Conservation (phyloP, 441 rosid species). For the Isatis lusitanica region DNA sequence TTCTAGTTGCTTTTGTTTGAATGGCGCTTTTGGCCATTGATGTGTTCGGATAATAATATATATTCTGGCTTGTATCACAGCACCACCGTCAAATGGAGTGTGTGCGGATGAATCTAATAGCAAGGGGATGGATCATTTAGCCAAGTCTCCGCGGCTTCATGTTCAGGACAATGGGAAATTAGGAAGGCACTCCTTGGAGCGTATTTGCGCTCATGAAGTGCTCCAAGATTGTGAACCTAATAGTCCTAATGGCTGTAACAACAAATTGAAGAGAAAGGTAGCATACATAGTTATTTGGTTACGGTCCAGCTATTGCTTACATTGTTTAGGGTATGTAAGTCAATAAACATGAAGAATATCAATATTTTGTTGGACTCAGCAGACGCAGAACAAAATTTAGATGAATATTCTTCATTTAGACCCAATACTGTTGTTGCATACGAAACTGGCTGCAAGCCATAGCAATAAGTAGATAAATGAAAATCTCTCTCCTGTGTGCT, state of each 20-base stretch:
- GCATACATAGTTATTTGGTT: background rate
- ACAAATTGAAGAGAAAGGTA: slow-evolving; percentile 85
- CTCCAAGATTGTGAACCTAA: slow-evolving; percentile 59
- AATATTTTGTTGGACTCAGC: background rate
- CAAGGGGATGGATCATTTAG: slow-evolving; percentile 39
- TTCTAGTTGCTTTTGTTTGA: background rate
- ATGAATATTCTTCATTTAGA: background rate
- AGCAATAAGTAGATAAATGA: background rate
- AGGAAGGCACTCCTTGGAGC: slow-evolving; percentile 49
- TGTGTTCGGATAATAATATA: slow-evolving; percentile 10
- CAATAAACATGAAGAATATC: background rate
- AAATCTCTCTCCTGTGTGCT: background rate
- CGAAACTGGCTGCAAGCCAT: background rate
- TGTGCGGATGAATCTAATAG: slow-evolving; percentile 36
- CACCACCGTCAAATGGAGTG: slow-evolving; percentile 38
- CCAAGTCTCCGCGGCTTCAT: slow-evolving; percentile 38
- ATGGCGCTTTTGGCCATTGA: background rate
- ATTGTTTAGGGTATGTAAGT: slow-evolving; percentile 4
- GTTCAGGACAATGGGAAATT: slow-evolving; percentile 42
- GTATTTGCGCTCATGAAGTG: slow-evolving; percentile 88
- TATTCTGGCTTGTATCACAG: slow-evolving; percentile 44
- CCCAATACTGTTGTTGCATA: slow-evolving; percentile 7
- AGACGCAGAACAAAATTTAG: background rate
- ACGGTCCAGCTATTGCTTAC: background rate
- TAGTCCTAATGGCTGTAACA: slow-evolving; percentile 34